Base-by-base conservation (phyloP, 345 rosid genomes). In the Pugionium dolabratum region DNA sequence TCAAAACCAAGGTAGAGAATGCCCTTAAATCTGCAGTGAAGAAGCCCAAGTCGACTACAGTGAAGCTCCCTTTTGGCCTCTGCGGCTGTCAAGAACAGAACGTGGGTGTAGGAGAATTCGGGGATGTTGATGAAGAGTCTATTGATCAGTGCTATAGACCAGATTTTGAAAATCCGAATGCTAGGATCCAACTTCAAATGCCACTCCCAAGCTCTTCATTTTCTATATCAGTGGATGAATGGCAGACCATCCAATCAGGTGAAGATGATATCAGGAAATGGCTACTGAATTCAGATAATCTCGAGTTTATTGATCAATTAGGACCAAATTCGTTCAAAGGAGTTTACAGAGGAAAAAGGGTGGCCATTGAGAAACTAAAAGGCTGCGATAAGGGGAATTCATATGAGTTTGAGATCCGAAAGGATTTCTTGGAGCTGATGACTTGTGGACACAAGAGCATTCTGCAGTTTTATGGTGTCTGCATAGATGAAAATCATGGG, bases 71-170 rank as follows among this genome's bases (percentile, higher is more conserved):
- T 3, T 94, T 94, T 57, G 89, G 97, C 4, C 85, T 94, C 29
- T 94, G 99, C 36, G 99, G 96, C 11, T 94, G 99, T 75, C 97
- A 94, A 72, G 99, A 94, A 70, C 96, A 83, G 78, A 84, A 75
- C 27, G 43, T 79, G 2, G 82, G 65, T 75, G 75, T 81, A 2
- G 83, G 85, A 65, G 91, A 84, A 30, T 69, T 82, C 7, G 85
- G 85, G 44, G 92, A 85, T 71, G 75, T 81, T 28, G 96, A 90
- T 75, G 99, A 86, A 41, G 96, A 86, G 58, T 53, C 76, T 5
- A 50, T 54, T 48, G 92, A 83, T 55, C 92, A 65, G 30, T 84
- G 56, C 69, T 81, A 63, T 69, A 80, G 83, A 52, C 78, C 76
- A 37, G 88, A 86, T 43, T 44, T 70, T 36, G 96, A 83, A 33